phyloP scores from a whole-genome alignment of 2,329 filamentous ascomycete species.

The Fusarium nygamai region DNA sequence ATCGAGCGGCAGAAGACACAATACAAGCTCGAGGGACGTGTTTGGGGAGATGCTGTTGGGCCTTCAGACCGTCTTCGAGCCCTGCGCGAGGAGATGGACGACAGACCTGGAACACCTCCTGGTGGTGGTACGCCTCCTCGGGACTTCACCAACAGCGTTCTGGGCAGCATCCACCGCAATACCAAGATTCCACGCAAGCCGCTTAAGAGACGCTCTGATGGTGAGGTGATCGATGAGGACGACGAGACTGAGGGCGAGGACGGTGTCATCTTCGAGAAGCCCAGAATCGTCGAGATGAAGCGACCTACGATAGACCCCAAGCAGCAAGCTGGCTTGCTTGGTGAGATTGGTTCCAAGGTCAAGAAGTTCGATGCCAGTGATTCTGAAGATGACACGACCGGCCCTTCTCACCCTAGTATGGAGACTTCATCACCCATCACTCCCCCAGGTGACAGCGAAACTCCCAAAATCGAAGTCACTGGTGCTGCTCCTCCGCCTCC shows the following conservation, averaged over 20 bases:
- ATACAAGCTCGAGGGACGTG: conserved; percentile 93
- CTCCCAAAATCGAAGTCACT: conserved; percentile 69
- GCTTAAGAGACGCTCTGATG: conserved; percentile 52
- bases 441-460: conserved; percentile 69
- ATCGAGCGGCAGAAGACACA: conserved; percentile 97
- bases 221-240: conserved; percentile 59
- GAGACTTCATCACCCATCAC: conserved; percentile 75
- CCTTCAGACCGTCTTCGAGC: conserved; percentile 93
- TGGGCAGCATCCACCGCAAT: conserved; percentile 75
- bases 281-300: conserved; percentile 80
- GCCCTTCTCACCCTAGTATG: conserved; percentile 78
- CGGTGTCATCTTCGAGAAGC: conserved; percentile 74
- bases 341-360: conserved; percentile 79
- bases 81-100: conserved; percentile 93
- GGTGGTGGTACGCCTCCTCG: conserved; percentile 63
- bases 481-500: conserved; percentile 48
- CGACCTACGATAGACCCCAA: conserved; percentile 73
- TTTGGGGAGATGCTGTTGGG: conserved; percentile 83
- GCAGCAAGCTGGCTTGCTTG: conserved; percentile 72
- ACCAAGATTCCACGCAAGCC: conserved; percentile 67
- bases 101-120: conserved; percentile 60
- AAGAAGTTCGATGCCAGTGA: conserved; percentile 78
- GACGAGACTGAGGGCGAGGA: conserved; percentile 62
- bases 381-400: conserved; percentile 77
- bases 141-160: conserved; percentile 76